A percentile compares a stretch with the other conserved stretches of the same genome.
These are phyloP conservation scores for Colletotrichum orbiculare DNA, from an alignment of 2,329 filamentous ascomycete genomes.

Conservation along the genomic window DNA sequence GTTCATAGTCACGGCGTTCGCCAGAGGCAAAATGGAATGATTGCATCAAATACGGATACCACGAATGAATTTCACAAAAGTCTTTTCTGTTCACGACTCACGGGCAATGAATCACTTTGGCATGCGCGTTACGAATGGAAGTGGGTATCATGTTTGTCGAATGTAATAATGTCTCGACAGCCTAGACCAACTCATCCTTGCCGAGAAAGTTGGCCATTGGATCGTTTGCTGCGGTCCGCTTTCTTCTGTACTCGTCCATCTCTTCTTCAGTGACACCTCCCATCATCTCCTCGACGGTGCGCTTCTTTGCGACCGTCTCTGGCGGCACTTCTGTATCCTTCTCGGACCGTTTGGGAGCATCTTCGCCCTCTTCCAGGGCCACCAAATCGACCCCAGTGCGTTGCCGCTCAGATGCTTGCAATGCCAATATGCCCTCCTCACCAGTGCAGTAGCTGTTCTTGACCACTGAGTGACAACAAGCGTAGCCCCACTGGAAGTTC, in stretches of 20 bases:
- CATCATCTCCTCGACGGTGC: slow-evolving; percentile 82
- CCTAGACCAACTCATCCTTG: slow-evolving; percentile 72
- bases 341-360: slow-evolving; percentile 42
- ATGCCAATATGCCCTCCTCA: slow-evolving; percentile 84
- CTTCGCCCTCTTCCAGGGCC: slow-evolving; percentile 39
- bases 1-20: slow-evolving; percentile 64
- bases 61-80: slow-evolving; percentile 37
- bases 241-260: slow-evolving; percentile 85
- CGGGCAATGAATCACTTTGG: slow-evolving; percentile 7
- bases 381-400: slow-evolving; percentile 58
- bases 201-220: slow-evolving; percentile 88
- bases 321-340: slow-evolving; percentile 45
- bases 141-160: slow-evolving; percentile 37
- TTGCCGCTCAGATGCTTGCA: slow-evolving; percentile 78
- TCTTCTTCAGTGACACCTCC: slow-evolving; percentile 84
- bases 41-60: slow-evolving; percentile 40
- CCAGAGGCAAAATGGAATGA: slow-evolving; percentile 60
- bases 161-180: slow-evolving; percentile 40
- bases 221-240: slow-evolving; percentile 79
- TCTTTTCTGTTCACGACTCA: slow-evolving; percentile 20
- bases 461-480: slow-evolving; percentile 91
- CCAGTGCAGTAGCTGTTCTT: slow-evolving; percentile 99
- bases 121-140: slow-evolving; percentile 23
- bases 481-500: slow-evolving; percentile 94
- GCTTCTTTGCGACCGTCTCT: slow-evolving; percentile 66